These are phyloP conservation scores for Globisporangium megalacanthum DNA, from an alignment of 352 stramenopile genomes.

Conservation along the genomic window DNA sequence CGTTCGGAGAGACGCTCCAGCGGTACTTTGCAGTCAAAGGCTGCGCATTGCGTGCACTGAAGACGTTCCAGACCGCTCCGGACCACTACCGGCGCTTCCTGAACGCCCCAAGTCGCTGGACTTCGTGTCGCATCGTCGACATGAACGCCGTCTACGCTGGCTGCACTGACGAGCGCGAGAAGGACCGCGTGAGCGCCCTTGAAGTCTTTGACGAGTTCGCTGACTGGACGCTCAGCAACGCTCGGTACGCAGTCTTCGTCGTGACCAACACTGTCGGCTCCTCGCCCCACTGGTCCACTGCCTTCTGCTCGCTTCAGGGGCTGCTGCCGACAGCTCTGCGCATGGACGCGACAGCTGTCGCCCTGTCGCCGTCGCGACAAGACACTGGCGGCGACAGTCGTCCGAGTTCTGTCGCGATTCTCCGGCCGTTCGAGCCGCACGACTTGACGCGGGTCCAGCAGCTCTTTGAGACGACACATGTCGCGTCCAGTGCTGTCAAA, in stretches of 20 bases:
- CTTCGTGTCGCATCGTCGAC: constrained; percentile 38
- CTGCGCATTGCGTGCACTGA: constrained; percentile 47
- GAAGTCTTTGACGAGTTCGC: constrained; percentile 69
- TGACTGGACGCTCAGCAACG: constrained; percentile 61
- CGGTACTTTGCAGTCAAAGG: constrained; percentile 67
- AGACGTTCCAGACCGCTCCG: constrained; percentile 25
- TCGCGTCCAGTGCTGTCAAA: constrained; percentile 47
- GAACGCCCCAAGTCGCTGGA: constrained; percentile 20
- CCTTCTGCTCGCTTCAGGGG: constrained; percentile 21
- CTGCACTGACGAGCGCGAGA: constrained; percentile 33
- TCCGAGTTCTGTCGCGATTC: constrained; percentile 13
- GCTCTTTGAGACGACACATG: constrained; percentile 57
- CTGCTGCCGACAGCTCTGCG: constrained; percentile 2
- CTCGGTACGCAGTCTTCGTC: constrained; percentile 61
- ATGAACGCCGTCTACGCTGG: constrained; percentile 59
- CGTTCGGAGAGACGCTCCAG: constrained; percentile 48
- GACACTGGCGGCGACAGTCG: neutral
- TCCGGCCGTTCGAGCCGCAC: constrained; percentile 45
- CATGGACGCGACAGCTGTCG: constrained; percentile 14
- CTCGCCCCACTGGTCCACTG: constrained; percentile 23
- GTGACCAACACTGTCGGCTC: constrained; percentile 23
- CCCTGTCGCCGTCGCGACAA: neutral
- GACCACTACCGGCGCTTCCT: constrained; percentile 40
- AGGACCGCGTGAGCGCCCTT: constrained; percentile 32
- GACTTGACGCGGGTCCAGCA: constrained; percentile 40